phyloP scores from a whole-genome alignment of 352 stramenopile species.

The Phytophthora capsici region DNA sequence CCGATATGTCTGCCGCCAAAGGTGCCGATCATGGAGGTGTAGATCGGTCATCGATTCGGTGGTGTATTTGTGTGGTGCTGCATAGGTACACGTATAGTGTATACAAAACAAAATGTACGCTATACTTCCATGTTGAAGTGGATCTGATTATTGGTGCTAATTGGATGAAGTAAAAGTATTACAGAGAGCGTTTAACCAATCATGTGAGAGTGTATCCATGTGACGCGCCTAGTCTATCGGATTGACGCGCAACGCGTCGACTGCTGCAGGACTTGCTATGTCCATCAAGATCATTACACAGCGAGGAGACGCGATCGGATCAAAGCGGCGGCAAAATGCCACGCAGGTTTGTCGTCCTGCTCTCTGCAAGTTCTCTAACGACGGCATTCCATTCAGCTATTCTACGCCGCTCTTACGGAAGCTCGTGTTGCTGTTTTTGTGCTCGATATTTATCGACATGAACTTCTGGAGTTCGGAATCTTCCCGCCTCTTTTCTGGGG shows the following conservation, averaged over 20 bases:
- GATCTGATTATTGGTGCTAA: neutral
- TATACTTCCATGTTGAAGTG: neutral
- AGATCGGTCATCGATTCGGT: neutral
- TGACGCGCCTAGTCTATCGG: neutral
- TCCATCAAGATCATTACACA: neutral
- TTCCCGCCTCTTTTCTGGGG: slow-evolving; percentile 16
- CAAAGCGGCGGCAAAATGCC: neutral
- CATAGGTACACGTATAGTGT: no score
- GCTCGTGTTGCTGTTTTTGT: neutral
- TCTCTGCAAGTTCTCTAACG: no score
- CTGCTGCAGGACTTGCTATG: neutral
- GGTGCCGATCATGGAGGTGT: slow-evolving; percentile 19
- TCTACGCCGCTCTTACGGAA: no score
- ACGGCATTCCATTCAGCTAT: no score
- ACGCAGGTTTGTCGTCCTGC: neutral
- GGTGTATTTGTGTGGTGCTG: no score
- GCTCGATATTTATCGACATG: neutral
- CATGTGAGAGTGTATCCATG: neutral
- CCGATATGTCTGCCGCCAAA: no score
- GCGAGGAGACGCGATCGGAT: neutral
- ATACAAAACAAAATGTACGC: no score
- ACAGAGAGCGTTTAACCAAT: no score
- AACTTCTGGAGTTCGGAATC: neutral
- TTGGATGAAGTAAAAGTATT: neutral
- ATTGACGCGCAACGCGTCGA: neutral